Conservation (phyloP, 106 monocot species). For the Phalaenopsis aphrodite region DNA sequence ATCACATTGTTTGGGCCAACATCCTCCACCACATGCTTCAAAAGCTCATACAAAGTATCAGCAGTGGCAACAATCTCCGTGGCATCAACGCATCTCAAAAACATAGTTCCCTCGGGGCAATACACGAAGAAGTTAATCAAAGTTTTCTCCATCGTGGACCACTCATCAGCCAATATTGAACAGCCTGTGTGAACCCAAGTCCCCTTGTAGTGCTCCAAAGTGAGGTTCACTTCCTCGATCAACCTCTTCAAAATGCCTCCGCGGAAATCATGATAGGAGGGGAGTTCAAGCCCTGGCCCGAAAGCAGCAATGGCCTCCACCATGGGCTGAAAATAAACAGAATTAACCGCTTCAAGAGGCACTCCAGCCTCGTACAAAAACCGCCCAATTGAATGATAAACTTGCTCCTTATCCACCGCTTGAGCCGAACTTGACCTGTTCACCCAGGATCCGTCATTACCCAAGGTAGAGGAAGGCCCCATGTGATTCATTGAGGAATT, state of each 20-base stretch:
- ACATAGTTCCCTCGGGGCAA: constrained; percentile 81
- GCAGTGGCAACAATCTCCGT: constrained; percentile 51
- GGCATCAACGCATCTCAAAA: constrained; percentile 73
- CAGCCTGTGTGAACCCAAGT: constrained; percentile 81
- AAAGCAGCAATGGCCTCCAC: constrained; percentile 58
- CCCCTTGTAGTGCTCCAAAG: constrained; percentile 38
- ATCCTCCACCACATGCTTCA: constrained; percentile 75
- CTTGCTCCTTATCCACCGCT: constrained; percentile 44
- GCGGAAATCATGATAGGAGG: constrained; percentile 71
- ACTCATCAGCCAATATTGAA: constrained; percentile 83
- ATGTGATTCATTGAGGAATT: constrained; percentile 1
- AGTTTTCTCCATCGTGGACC: constrained; percentile 48
- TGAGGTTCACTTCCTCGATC: constrained; percentile 42
- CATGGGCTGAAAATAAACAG: constrained; percentile 70
- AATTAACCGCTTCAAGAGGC: constrained; percentile 72
- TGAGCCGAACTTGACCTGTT: constrained; percentile 4
- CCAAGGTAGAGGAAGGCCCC: background rate
- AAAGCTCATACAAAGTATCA: constrained; percentile 73
- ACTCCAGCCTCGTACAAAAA: constrained; percentile 75
- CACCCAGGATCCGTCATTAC: background rate
- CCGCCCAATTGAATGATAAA: constrained; percentile 52
- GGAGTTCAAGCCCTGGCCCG: constrained; percentile 39
- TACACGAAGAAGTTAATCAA: constrained; percentile 77
- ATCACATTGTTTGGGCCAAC: constrained; percentile 62
- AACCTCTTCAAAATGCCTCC: constrained; percentile 52